Evolutionary conservation across 1,139 yeast species (phyloP), one percentile per base, ranked within the genome.

Genomic region (Hyphopichia burtonii): DNA sequence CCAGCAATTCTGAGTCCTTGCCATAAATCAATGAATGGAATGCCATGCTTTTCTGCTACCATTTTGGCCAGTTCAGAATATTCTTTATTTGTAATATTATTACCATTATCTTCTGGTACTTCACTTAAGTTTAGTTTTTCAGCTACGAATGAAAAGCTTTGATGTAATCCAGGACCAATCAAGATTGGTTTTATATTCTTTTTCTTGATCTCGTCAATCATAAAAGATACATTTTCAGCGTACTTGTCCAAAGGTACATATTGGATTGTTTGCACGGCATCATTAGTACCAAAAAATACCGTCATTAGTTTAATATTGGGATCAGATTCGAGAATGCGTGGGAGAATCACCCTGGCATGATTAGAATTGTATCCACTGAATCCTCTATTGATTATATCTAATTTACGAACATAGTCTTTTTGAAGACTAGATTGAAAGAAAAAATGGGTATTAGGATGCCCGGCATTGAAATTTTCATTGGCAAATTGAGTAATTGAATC

Each of bases 211-310:
- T 65, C 44, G 11, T 63, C 47, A 5, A 80, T 66, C 53, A 86
- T 57, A 16, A 47, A 48, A 11, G 52, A 55, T 43, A 78, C 63
- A 54, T 87, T 86, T 8, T 59, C 63, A 17, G 58, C 44, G 54
- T 65, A 86, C 44, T 75, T 66, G 0, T 64, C 72, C 9, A 82
- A 37, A 1, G 77, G 72, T 1, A 85, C 87, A 18, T 68, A 66
- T 56, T 86, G 95, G 18, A 67, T 61, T 30, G 71, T 72, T 3
- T 61, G 64, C 3, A 67, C 51, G 0, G 88, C 81, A 57, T 88
- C 96, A 54, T 88, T 88, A 10, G 94, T 76, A 1, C 96, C 96
- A 52, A 86, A 79, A 59, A 83, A 86, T 3, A 88, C 63, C 0
- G 82, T 75, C 47, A 78, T 71, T 27, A 84, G 50, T 44, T 61